Evolutionary conservation across 108 stramenopile genomes (phyloP).

Genomic region (Fragilariopsis cylindrus): DNA sequence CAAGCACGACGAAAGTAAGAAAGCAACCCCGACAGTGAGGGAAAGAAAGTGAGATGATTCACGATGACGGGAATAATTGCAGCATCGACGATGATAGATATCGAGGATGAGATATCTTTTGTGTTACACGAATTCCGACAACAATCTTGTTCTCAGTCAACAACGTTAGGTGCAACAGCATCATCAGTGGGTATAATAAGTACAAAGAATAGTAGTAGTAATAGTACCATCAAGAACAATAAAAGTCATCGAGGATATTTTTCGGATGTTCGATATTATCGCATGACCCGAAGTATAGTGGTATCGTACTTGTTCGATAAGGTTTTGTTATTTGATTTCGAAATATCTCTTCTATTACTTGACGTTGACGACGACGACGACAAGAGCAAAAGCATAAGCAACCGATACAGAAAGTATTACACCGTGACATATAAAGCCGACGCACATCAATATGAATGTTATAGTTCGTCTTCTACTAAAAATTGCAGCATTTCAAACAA

Average conservation of each 20-base stretch:
- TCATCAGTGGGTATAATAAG: not conserved
- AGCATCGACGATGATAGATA: not conserved
- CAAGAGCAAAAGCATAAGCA: too few species aligned
- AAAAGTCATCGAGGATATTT: not conserved
- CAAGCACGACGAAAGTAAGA: too few species aligned
- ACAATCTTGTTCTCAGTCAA: not conserved
- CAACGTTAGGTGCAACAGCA: not conserved
- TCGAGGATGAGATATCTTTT: not conserved
- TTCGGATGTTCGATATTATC: constrained; percentile 5
- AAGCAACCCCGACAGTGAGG: too few species aligned
- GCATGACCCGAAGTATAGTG: not conserved
- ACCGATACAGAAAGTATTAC: too few species aligned
- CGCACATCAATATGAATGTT: too few species aligned
- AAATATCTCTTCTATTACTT: too few species aligned
- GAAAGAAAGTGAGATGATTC: too few species aligned
- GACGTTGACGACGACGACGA: too few species aligned
- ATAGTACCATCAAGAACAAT: not conserved
- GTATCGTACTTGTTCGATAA: constrained; percentile 5
- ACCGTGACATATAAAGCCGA: too few species aligned
- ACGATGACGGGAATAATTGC: too few species aligned
- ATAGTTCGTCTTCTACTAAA: too few species aligned
- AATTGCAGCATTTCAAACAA: too few species aligned
- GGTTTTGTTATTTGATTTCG: not conserved
- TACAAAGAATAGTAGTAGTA: not conserved
- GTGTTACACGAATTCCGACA: not conserved